Evolutionary conservation across 2,329 filamentous ascomycete genomes (phyloP).

Genomic region (Talaromyces albobiverticillius): DNA sequence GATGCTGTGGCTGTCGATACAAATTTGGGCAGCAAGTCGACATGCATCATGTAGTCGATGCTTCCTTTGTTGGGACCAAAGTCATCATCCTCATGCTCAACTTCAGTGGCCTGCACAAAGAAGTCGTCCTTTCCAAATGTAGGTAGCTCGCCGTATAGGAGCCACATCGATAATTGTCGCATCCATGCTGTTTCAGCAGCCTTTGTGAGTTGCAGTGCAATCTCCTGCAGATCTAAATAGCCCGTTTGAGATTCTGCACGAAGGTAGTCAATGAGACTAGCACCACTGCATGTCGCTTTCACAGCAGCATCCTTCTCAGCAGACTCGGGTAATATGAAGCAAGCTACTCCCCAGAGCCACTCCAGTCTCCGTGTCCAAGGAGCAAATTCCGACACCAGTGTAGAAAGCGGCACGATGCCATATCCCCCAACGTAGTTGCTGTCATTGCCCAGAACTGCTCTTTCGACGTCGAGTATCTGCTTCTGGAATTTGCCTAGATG

Average conservation of each 20-base stretch:
- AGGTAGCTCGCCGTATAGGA: slow-evolving; percentile 82
- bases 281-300: slow-evolving; percentile 57
- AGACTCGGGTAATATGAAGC: slow-evolving; percentile 60
- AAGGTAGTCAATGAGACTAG: slow-evolving; percentile 72
- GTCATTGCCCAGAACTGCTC: slow-evolving; percentile 71
- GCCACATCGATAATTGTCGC: slow-evolving; percentile 84
- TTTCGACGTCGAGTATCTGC: slow-evolving; percentile 82
- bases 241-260: slow-evolving; percentile 78
- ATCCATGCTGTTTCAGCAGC: slow-evolving; percentile 88
- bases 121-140: slow-evolving; percentile 79
- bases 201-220: slow-evolving; percentile 68
- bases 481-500: slow-evolving; percentile 79
- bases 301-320: slow-evolving; percentile 21
- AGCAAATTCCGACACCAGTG: slow-evolving; percentile 79
- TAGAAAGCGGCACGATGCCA: slow-evolving; percentile 86
- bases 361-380: slow-evolving; percentile 80
- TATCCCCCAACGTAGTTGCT: slow-evolving; percentile 82
- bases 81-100: slow-evolving; percentile 30
- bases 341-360: slow-evolving; percentile 75
- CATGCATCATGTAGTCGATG: slow-evolving; percentile 57
- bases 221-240: slow-evolving; percentile 78
- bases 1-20: slow-evolving; percentile 70
- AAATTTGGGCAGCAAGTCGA: slow-evolving; percentile 70
- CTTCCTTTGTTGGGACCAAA: slow-evolving; percentile 38
- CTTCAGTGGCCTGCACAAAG: slow-evolving; percentile 61